Evolutionary conservation across 106 monocot genomes (phyloP).

Genomic region (Triglochin maritima): DNA sequence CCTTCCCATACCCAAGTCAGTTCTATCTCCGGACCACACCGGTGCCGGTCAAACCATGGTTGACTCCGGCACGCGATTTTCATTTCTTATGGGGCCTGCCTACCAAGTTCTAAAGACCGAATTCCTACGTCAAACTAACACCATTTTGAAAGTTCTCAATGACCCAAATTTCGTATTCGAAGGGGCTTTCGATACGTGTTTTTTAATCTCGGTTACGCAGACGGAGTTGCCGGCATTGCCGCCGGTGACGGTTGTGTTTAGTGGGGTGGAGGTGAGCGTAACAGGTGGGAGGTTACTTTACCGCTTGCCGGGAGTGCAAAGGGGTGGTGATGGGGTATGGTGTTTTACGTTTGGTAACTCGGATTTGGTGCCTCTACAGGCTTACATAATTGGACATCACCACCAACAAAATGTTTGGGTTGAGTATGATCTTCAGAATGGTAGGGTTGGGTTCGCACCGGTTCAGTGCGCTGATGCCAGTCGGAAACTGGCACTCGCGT

Average conservation of each 20-base stretch:
- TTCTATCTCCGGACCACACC: slow-evolving; percentile 83
- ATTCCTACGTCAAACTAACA: slow-evolving; percentile 44
- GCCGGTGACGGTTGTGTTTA: slow-evolving; percentile 46
- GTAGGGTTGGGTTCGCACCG: slow-evolving; percentile 74
- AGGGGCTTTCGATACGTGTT: slow-evolving; percentile 85
- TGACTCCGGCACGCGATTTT: slow-evolving; percentile 89
- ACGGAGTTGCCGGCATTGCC: slow-evolving; percentile 18
- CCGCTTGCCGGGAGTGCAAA: slow-evolving; percentile 37
- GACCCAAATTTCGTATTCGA: slow-evolving; percentile 75
- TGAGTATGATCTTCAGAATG: slow-evolving; percentile 71
- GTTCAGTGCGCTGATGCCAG: slow-evolving; percentile 69
- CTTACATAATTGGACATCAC: slow-evolving; percentile 89
- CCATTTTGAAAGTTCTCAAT: slow-evolving; percentile 26
- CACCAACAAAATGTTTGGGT: slow-evolving; percentile 98
- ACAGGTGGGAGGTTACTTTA: slow-evolving; percentile 51
- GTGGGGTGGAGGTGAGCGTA: slow-evolving; percentile 63
- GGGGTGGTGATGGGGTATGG: slow-evolving; percentile 41
- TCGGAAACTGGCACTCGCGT: slow-evolving; percentile 30
- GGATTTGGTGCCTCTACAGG: slow-evolving; percentile 70
- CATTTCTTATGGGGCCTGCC: slow-evolving; percentile 72
- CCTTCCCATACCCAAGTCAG: slow-evolving; percentile 65
- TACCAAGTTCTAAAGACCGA: slow-evolving; percentile 52
- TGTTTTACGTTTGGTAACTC: slow-evolving; percentile 96
- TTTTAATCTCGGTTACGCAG: slow-evolving; percentile 13
- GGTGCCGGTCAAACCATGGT: slow-evolving; percentile 96